Conservation (phyloP, 2,329 filamentous ascomycete species). For the Xylaria sp. region DNA sequence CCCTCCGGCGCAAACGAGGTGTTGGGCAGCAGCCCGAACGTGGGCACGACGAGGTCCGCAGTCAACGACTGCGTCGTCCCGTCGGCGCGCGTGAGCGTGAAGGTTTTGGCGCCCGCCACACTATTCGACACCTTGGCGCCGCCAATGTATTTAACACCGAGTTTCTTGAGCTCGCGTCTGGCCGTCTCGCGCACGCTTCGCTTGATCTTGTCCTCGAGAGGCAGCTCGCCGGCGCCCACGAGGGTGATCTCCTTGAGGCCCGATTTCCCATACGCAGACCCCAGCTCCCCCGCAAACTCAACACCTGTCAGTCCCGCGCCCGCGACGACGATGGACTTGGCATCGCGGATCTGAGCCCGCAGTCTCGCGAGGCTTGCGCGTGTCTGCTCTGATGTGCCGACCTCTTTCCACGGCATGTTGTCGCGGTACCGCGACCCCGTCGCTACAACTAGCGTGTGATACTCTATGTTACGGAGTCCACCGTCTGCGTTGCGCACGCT, state of each 20-base stretch:
- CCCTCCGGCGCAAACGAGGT: conserved; percentile 54
- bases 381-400: conserved; percentile 50
- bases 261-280: conserved; percentile 54
- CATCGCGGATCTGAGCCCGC: conserved; percentile 53
- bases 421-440: conserved; percentile 60
- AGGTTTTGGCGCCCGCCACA: conserved; percentile 7
- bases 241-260: conserved; percentile 59
- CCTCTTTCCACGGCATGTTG: conserved; percentile 61
- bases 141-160: conserved; percentile 56
- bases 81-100: conserved; percentile 42
- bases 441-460: conserved; percentile 64
- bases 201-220: conserved; percentile 50
- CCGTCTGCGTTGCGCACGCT: conserved; percentile 51
- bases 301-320: conserved; percentile 63
- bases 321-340: conserved; percentile 61
- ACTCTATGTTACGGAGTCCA: conserved; percentile 50
- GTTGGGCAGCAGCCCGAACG: conserved; percentile 58
- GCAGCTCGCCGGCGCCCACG: conserved; percentile 52
- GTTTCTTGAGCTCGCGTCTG: conserved; percentile 53
- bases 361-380: conserved; percentile 52
- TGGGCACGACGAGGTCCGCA: conserved; percentile 59
- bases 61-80: conserved; percentile 52
- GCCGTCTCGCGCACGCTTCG: conserved; percentile 53
- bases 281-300: conserved; percentile 63
- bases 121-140: conserved; percentile 50